Base-by-base conservation (phyloP, 768 basidiomycete genomes). In the Lactifluus subvellereus region DNA sequence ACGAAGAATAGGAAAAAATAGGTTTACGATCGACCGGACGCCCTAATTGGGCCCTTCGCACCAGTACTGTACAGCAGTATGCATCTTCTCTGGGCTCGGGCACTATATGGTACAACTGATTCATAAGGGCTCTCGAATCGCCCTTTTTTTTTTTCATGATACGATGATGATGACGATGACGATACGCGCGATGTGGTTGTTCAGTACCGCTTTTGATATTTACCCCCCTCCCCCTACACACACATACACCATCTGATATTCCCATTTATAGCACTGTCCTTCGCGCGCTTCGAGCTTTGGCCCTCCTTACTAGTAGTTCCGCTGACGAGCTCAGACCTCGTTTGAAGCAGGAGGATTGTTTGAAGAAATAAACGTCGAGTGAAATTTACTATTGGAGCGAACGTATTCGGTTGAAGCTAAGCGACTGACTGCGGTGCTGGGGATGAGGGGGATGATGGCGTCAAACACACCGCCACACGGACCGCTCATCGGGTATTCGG, bases 1-100 rank as follows among this genome's bases (percentile, higher is more conserved):
- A 81, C 64, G 83, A 80, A 67, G 81, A 83, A 40, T 83, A 50
- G 45, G 54, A 32, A 32, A 32, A 32, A 33, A 32, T 45, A 8
- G 42, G 16, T 40, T 40, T 22, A 40, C 16, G 16, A 49, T 35
- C 37, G 32, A 32, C 43, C 6, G 14, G 47, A 22, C 55, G 43
- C 10, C 20, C 37, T n/a, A 27, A 9, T 9, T 3, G 14, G 38
- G 30, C 30, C 13, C 8, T n/a, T 27, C 3, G 20, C n/a, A 52
- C 48, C 30, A 49, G 51, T 58, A n/a, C n/a, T n/a, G n/a, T n/a
- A 54, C 58, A 27, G 56, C 49, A 37, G 30, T 20, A 20, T 16
- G 32, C 0, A 50, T 47, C 20, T 7, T 37, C 13, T 58, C 38
- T 51, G 22, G 38, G 57, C 38, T 16, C 27, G 27, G 50, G 35